These are phyloP conservation scores for Vigna radiata DNA, from an alignment of 306 rosid genomes.

Conservation along the genomic window DNA sequence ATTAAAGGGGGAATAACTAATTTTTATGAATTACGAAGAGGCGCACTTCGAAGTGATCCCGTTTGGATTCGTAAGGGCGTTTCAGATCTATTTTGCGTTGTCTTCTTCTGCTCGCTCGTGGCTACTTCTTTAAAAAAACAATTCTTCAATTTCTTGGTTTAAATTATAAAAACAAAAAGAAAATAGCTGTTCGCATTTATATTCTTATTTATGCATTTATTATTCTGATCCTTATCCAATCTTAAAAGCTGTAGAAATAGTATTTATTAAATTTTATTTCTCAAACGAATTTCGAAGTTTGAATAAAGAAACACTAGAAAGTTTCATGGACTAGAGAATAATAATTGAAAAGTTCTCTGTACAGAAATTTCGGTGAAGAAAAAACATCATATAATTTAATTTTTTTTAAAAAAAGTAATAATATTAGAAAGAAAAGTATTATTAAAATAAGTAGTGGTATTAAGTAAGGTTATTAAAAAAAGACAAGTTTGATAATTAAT, in stretches of 20 bases:
- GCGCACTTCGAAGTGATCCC: neutral
- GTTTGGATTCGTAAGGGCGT: neutral
- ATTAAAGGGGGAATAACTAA: neutral
- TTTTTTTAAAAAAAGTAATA: no score
- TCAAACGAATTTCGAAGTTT: no score
- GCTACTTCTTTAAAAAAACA: neutral
- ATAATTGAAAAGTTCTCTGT: neutral
- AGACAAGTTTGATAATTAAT: neutral
- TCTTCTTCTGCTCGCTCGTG: constrained; percentile 8
- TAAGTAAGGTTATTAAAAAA: neutral
- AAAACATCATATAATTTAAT: no score
- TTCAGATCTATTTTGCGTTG: neutral
- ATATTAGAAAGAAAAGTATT: no score
- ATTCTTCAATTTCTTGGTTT: neutral
- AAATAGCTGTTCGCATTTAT: neutral
- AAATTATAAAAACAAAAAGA: neutral
- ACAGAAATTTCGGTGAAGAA: neutral
- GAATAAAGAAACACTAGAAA: no score
- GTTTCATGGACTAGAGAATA: neutral
- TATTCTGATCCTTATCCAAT: neutral
- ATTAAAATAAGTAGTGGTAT: no score
- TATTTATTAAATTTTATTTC: no score
- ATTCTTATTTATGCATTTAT: neutral
- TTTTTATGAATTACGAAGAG: constrained; percentile 7
- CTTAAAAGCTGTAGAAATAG: neutral